phyloP scores from a whole-genome alignment of 1,284 basidiomycete genomes.

The Spongiforma sp. region DNA sequence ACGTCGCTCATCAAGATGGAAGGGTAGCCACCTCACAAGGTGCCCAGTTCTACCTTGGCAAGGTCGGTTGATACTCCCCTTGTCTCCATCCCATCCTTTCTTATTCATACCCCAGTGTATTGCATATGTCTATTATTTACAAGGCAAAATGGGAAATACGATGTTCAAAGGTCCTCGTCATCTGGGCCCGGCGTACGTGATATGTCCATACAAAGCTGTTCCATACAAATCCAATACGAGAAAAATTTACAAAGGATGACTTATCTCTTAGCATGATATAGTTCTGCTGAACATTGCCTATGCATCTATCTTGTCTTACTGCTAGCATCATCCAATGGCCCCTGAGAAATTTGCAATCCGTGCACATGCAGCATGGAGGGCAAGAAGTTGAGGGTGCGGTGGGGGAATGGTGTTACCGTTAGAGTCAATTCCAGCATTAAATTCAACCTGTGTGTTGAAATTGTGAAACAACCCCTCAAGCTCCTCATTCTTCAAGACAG shows the following conservation, averaged over 20 bases:
- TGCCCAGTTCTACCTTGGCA: slow-evolving; percentile 98
- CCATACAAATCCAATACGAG: too few relatives aligned
- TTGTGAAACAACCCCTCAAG: too few relatives aligned
- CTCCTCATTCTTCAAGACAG: not conserved
- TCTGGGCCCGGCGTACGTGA: too few relatives aligned
- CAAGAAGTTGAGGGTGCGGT: not conserved
- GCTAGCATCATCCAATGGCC: too few relatives aligned
- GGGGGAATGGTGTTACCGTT: not conserved
- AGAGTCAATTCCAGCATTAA: too few relatives aligned
- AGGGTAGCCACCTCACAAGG: slow-evolving; percentile 95
- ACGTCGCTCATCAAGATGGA: slow-evolving; percentile 98
- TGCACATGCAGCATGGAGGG: not conserved
- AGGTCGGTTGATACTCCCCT: slow-evolving; percentile 65
- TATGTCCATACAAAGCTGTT: too few relatives aligned
- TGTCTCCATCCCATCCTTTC: not conserved
- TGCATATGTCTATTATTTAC: slow-evolving; percentile 99
- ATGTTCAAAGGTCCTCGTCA: slow-evolving; percentile 93
- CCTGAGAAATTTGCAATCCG: not conserved
- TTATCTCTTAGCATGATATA: too few relatives aligned
- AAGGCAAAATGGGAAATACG: slow-evolving; percentile 92
- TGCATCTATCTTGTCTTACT: too few relatives aligned
- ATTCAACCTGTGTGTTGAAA: not conserved
- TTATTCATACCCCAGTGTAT: slow-evolving; percentile 69
- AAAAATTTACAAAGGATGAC: too few relatives aligned
- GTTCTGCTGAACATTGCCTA: too few relatives aligned